Evolutionary conservation across 2,329 filamentous ascomycete genomes (phyloP), one percentile per base, ranked within the genome.

Genomic region (Colletotrichum chrysophilum): DNA sequence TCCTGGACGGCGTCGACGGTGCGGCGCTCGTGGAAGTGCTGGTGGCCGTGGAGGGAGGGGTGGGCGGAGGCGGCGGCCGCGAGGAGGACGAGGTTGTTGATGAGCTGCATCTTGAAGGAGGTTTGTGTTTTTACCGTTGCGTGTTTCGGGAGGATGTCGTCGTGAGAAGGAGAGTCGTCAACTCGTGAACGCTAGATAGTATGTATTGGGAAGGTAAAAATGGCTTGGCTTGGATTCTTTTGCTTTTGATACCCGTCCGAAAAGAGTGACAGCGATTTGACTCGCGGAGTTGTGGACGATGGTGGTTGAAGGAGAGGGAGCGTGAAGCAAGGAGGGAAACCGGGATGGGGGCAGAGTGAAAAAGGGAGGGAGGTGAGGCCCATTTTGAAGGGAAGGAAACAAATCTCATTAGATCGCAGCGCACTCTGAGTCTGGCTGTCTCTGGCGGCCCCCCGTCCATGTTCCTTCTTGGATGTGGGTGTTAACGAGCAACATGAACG

Each of bases 11-110:
- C 58, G 12, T 58, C 43, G 60, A 56, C 69, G 73, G 52, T 56
- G 36, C 69, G 71, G 71, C 82, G 81, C 69, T 77, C 73, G 75
- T 80, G 79, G 71, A 78, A 76, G 79, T 84, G 80, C 66, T 80
- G 78, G 77, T 84, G 81, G 76, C 80, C 77, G 81, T 87, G 86
- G 58, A 55, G 52, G 76, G 84, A 86, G 74, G 86, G 86, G 80
- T 84, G 85, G 70, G 86, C 86, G 76, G 60, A 64, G 65, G 87
- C 79, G 81, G 85, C 85, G 78, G 85, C 83, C 76, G 85, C 82
- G 72, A 87, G 80, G 74, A 85, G 38, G 71, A 86, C 62, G 58
- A 83, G 76, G 70, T 85, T 80, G 26, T 83, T 76, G 32, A 85
- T 82, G 81, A 87, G 80, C 83, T 87, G 87, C 86, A 88, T 87